phyloP scores from a whole-genome alignment of 2,329 filamentous ascomycete species.

The Nemania diffusa region DNA sequence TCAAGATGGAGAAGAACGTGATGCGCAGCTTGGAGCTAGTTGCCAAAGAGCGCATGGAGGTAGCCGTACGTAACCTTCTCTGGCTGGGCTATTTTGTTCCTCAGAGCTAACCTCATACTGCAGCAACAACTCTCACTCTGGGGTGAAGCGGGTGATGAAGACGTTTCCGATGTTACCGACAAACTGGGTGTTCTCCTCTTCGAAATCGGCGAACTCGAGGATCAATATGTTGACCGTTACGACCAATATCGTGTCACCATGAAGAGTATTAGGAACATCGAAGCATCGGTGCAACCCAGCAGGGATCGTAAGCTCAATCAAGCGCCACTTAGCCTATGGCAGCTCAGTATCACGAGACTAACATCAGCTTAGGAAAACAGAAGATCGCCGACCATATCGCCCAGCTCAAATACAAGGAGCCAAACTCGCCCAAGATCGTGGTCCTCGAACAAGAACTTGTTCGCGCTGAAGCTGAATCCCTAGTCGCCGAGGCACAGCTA shows the following conservation, averaged over 20 bases:
- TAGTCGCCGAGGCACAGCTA: constrained; percentile 96
- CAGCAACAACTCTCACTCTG: constrained; percentile 99
- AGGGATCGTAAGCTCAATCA: constrained; percentile 79
- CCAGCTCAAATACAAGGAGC: constrained; percentile 99
- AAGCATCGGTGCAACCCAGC: constrained; percentile 97
- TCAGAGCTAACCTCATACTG: constrained; percentile 28
- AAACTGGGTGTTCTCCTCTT: constrained; percentile 98
- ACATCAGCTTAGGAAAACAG: constrained; percentile 79
- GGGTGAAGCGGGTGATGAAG: constrained; percentile 95
- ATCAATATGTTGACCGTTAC: constrained; percentile 98
- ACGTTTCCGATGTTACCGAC: constrained; percentile 98
- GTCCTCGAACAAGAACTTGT: constrained; percentile 99
- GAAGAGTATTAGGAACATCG: constrained; percentile 99
- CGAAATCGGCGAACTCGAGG: constrained; percentile 97
- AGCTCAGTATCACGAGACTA: constrained; percentile 32
- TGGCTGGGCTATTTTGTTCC: constrained; percentile 3
- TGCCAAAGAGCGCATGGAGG: constrained; percentile 96
- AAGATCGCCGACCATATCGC: constrained; percentile 99
- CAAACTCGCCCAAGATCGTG: constrained; percentile 96
- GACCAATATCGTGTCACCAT: constrained; percentile 99
- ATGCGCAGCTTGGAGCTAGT: constrained; percentile 98
- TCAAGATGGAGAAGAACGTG: constrained; percentile 99
- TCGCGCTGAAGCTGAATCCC: constrained; percentile 97
- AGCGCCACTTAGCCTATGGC: background rate
- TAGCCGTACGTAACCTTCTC: constrained; percentile 76